phyloP scores from a whole-genome alignment of 176 grass and related monocot genomes.

The Lolium perenne region DNA sequence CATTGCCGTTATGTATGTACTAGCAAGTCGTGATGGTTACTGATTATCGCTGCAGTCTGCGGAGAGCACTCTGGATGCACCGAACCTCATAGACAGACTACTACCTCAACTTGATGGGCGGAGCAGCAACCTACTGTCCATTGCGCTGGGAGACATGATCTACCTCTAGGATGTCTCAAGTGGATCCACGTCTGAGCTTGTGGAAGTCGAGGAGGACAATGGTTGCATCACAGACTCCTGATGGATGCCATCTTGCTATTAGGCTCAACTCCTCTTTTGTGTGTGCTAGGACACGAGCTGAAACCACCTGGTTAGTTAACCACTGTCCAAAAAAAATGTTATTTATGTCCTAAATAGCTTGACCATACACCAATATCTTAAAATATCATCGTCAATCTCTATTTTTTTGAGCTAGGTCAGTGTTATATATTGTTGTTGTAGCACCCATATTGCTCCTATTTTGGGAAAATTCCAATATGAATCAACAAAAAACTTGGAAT shows the following conservation, averaged over 20 bases:
- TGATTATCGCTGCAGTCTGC: conserved; percentile 57
- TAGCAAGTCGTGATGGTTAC: not conserved
- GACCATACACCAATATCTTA: not conserved
- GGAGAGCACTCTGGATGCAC: conserved; percentile 70
- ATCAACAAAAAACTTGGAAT: no score
- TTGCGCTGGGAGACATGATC: conserved; percentile 61
- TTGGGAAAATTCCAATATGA: no score
- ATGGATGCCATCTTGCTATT: conserved; percentile 56
- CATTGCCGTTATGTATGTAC: not conserved
- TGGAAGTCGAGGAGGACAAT: conserved; percentile 59
- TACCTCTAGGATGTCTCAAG: conserved; percentile 64
- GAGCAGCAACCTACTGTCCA: conserved; percentile 66
- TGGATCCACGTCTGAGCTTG: conserved; percentile 67
- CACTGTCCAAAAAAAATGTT: not conserved
- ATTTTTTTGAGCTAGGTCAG: no score
- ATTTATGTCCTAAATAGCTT: not conserved
- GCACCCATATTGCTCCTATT: no score
- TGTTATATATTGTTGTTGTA: no score
- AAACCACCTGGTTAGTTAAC: conserved; percentile 48
- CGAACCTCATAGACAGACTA: conserved; percentile 71
- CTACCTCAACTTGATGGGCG: conserved; percentile 73
- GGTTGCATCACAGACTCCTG: conserved; percentile 69
- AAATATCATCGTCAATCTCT: no score
- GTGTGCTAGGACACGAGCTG: conserved; percentile 68
- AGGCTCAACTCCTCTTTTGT: conserved; percentile 54